Evolutionary conservation across 768 basidiomycete genomes (phyloP).

Genomic region (Porpolomopsis calyptriformis): DNA sequence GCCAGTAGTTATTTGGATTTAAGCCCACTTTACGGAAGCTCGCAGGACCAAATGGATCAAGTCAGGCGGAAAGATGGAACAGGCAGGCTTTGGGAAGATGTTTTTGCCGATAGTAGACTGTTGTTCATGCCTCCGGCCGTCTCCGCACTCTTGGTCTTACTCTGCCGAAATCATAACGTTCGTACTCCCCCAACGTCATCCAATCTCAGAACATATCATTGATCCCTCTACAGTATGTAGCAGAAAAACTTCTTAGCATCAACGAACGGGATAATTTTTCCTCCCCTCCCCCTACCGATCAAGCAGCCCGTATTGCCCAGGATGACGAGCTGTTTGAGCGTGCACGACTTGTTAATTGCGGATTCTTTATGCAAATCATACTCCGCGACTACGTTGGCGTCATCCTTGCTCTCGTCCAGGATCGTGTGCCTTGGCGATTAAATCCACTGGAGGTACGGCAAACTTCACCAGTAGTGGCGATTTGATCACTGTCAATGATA

Average conservation of each 20-base stretch:
- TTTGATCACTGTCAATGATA: background rate
- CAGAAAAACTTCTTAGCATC: constrained; percentile 53
- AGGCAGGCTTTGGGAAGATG: constrained; percentile 57
- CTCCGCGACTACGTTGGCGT: constrained; percentile 66
- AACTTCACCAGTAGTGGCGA: background rate
- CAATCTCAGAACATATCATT: constrained; percentile 3
- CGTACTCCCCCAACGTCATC: constrained; percentile 16
- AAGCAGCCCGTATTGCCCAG: constrained; percentile 29
- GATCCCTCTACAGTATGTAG: constrained; percentile 43
- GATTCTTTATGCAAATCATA: constrained; percentile 60
- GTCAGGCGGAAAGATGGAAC: constrained; percentile 57
- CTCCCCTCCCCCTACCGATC: constrained; percentile 16
- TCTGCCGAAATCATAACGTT: constrained; percentile 69
- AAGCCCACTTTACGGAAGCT: constrained; percentile 62
- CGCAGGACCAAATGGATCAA: constrained; percentile 30
- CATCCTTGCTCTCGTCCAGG: constrained; percentile 59
- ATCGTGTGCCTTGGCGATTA: constrained; percentile 56
- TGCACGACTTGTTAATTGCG: constrained; percentile 63
- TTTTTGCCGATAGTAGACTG: constrained; percentile 57
- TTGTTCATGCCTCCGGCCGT: constrained; percentile 64
- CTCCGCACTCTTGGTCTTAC: constrained; percentile 56
- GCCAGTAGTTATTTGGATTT: constrained; percentile 70
- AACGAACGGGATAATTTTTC: constrained; percentile 50
- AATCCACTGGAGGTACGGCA: constrained; percentile 49
- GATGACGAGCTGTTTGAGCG: constrained; percentile 74